Evolutionary conservation across 2,329 filamentous ascomycete species (phyloP), one percentile per base, ranked within the genome.

Genomic region (Pyrenochaeta sp.): DNA sequence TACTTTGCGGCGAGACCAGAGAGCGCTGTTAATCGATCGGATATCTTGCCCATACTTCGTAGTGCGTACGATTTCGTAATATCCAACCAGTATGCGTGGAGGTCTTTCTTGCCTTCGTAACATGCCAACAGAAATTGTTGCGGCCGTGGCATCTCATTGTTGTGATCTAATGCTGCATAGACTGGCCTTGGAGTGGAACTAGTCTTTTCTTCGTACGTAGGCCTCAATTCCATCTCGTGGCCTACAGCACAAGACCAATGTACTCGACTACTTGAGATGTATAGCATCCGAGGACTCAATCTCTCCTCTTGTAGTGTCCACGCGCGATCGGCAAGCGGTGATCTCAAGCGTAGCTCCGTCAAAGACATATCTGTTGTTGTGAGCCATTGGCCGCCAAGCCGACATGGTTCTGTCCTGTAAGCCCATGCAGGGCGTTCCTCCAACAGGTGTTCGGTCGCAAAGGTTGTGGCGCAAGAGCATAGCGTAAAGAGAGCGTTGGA

Each of bases 271-370:
- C 41, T 43, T 8, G 41, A 37, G 7, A 43, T 18, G 17, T 50
- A 50, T 13, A 50, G 41, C 34, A 50, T 45, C n/a, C 46, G 23
- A 27, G 46, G 46, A 28, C 40, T 44, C 41, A 50, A 32, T 18
- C 41, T 39, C 20, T 50, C 41, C 31, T 50, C 46, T 32, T 50
- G 46, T n/a, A 50, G 36, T 18, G 37, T 45, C 46, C 41, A 50
- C 18, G 40, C 46, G 11, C 46, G 41, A 26, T 34, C 35, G 14
- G 46, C 39, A n/a, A 45, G 30, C 30, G 46, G 46, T 10, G 46
- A 50, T 19, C 27, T 27, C 17, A 43, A 15, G 18, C 46, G 46
- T 13, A 50, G 17, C 19, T 50, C 24, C n/a, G 37, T 43, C 15
- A 50, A 22, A 20, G 41, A 45, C 35, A 41, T 42, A 15, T 44